phyloP scores from a whole-genome alignment of 495 filamentous ascomycete genomes.

The Penicillium silybi region DNA sequence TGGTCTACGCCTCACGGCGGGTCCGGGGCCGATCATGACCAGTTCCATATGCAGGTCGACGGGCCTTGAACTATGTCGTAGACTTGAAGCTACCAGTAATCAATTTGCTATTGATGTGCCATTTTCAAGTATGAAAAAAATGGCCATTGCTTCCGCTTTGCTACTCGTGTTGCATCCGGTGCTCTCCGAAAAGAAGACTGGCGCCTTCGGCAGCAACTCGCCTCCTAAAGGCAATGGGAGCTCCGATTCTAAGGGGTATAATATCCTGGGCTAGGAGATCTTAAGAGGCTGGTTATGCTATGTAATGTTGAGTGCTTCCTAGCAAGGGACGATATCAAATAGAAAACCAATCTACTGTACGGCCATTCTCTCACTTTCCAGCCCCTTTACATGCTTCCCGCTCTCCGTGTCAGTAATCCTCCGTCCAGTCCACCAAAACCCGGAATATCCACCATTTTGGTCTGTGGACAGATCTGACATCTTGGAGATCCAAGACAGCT shows the following conservation, averaged over 20 bases:
- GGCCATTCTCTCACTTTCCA: not conserved
- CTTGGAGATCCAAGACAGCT: not conserved
- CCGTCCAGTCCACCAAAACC: not conserved
- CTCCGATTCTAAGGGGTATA: not conserved
- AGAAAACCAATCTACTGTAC: not conserved
- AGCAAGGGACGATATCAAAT: not conserved
- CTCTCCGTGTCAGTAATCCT: not conserved
- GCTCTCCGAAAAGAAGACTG: not conserved
- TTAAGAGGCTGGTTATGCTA: not conserved
- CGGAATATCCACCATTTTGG: too few relatives aligned
- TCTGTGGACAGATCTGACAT: not conserved
- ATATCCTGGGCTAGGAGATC: not conserved
- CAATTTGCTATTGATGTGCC: too few relatives aligned
- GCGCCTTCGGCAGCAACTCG: not conserved
- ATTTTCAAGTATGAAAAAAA: too few relatives aligned
- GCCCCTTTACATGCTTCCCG: not conserved
- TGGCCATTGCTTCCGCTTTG: not conserved
- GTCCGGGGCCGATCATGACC: not conserved
- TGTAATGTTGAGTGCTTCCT: not conserved
- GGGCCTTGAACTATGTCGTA: not conserved
- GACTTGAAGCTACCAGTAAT: not conserved
- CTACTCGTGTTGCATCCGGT: not conserved
- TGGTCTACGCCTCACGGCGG: not conserved
- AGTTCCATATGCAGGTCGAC: not conserved
- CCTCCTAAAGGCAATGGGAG: not conserved